A percentile compares a stretch with the other conserved stretches of the same genome.
These are phyloP conservation scores for Fomitopsis betulina DNA, from an alignment of 1,284 basidiomycete species.

Conservation along the genomic window DNA sequence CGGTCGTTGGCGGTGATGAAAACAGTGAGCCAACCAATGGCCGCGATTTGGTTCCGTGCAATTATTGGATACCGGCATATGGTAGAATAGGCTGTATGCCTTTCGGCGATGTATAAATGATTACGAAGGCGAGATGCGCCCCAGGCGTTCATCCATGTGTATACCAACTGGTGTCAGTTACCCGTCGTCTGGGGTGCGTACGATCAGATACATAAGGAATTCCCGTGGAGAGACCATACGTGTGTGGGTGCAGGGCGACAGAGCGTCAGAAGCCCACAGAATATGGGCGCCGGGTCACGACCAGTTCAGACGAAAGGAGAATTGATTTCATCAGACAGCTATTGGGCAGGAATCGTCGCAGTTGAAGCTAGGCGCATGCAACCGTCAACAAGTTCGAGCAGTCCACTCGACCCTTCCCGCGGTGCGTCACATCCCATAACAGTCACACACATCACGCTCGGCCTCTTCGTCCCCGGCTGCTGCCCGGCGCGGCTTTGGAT, in stretches of 20 bases:
- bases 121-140: not conserved
- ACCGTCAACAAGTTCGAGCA: not conserved
- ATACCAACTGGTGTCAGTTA: not conserved
- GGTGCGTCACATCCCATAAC: not conserved
- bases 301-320: not conserved
- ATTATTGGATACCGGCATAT: not conserved
- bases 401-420: not conserved
- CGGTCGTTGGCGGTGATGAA: slow-evolving; percentile 1
- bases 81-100: not conserved
- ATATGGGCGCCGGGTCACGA: not conserved
- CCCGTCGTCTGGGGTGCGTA: not conserved
- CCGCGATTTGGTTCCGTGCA: not conserved
- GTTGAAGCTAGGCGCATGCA: not conserved
- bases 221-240: not conserved
- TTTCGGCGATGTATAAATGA: not conserved
- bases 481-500: not conserved
- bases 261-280: slow-evolving; percentile 1
- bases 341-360: not conserved
- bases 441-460: not conserved
- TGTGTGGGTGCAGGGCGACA: slow-evolving; percentile 1
- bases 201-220: not conserved
- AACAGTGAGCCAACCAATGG: not conserved
- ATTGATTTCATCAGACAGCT: slow-evolving; percentile 3
- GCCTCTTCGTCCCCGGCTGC: slow-evolving; percentile 2
- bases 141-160: not conserved